Conservation (phyloP, 2,329 filamentous ascomycete genomes). For the Botryotinia narcissicola region DNA sequence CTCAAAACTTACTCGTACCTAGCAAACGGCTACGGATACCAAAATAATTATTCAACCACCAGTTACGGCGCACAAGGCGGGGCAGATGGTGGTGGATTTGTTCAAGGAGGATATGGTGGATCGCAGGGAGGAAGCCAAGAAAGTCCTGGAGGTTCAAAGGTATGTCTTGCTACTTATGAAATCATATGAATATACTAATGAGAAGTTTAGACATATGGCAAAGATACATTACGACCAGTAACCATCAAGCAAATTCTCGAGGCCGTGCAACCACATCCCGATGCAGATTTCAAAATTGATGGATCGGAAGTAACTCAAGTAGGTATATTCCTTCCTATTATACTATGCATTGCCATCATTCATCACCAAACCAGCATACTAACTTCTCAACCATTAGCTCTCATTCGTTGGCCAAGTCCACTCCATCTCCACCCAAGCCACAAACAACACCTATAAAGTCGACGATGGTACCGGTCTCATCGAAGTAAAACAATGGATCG, state of each 20-base stretch:
- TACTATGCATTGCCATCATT: neutral
- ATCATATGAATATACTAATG: constrained; percentile 2
- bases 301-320: constrained; percentile 64
- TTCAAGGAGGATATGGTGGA: constrained; percentile 44
- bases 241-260: constrained; percentile 94
- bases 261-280: constrained; percentile 70
- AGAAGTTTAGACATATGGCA: constrained; percentile 51
- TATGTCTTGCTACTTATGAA: constrained; percentile 30
- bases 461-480: constrained; percentile 93
- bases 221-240: constrained; percentile 87
- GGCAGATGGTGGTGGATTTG: constrained; percentile 61
- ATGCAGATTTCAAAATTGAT: constrained; percentile 81
- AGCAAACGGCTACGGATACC: constrained; percentile 34
- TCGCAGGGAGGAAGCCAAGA: constrained; percentile 59
- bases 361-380: neutral
- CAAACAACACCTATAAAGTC: constrained; percentile 87
- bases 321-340: constrained; percentile 21
- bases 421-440: constrained; percentile 79
- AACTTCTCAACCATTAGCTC: constrained; percentile 49
- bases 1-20: neutral
- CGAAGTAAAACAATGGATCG: constrained; percentile 85
- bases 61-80: constrained; percentile 51
- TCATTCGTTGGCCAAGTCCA: constrained; percentile 91
- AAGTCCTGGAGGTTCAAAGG: constrained; percentile 47
- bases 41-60: constrained; percentile 30